Conservation (phyloP, 352 stramenopile species). For the Pythium sukuiense region DNA sequence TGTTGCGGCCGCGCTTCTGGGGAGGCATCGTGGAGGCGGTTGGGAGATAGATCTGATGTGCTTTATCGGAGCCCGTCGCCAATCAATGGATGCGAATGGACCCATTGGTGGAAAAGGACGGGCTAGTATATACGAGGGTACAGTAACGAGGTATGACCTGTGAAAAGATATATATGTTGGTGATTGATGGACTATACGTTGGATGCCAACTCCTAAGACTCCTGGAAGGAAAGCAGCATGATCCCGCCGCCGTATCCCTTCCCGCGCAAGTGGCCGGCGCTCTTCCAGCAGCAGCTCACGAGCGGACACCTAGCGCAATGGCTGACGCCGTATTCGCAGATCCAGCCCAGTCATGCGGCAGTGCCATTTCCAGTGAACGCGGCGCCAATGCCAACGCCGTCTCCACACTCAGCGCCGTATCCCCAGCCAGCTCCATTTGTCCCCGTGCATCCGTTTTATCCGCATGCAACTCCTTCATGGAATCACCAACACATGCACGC, state of each 20-base stretch:
- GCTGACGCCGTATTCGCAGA: constrained; percentile 44
- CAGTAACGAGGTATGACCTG: constrained; percentile 5
- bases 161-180: constrained; percentile 9
- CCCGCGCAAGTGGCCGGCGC: constrained; percentile 54
- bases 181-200: not conserved
- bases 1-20: constrained; percentile 36
- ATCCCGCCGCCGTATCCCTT: constrained; percentile 83
- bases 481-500: not conserved
- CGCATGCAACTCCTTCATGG: not conserved
- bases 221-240: constrained; percentile 16
- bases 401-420: not conserved
- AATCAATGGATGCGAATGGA: constrained; percentile 16
- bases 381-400: not conserved
- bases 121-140: not conserved
- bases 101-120: not conserved
- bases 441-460: not conserved
- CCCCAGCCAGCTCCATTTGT: not conserved
- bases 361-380: not conserved
- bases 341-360: not conserved
- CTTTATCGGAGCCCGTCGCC: not conserved
- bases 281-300: constrained; percentile 39
- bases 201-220: too few relatives aligned
- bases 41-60: not conserved
- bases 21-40: constrained; percentile 27
- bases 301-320: constrained; percentile 26